Evolutionary conservation across 768 basidiomycete species (phyloP), one percentile per base, ranked within the genome.

Genomic region (Boletus patriciae): DNA sequence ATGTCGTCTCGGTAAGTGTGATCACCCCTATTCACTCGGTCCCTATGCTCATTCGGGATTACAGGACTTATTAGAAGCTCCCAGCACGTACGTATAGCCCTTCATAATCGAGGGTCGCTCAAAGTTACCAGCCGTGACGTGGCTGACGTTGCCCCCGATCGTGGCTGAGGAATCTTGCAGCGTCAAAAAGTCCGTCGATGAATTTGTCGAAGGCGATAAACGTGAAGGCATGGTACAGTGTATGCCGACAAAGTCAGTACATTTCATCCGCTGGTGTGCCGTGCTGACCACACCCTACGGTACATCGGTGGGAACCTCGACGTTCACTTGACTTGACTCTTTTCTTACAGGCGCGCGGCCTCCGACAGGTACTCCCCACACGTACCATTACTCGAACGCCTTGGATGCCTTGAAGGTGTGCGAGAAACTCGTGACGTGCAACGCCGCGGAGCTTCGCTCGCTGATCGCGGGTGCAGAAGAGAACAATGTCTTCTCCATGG

Each of bases 1-100:
- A 25, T 36, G 31, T 34, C 19, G 16, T 77, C 46, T 74, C 71
- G 68, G 80, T 78, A 40, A 57, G 70, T 47, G n/a, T 7, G 19
- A 16, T 21, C 16, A 9, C 16, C 25, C 34, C 41, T 42, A 15
- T 50, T 21, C 6, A 34, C 23, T 47, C 3, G 21, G 21, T 44
- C 4, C 1, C 5, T 34, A 37, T 36, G 29, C 27, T 63, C 19
- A 49, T 23, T 27, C 19, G 31, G 31, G 53, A 31, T 36, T 18
- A 31, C 27, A 23, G 38, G 27, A 38, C 27, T 43, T 36, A 11
- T 46, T 33, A n/a, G 49, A 46, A n/a, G 40, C 46, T 21, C 27
- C 12, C 6, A 19, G 4, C 29, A 54, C 49, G 15, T 29, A 51
- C 15, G 25, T 21, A 33, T 27, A 36, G 19, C 36, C 21, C 19